Evolutionary conservation across 345 rosid genomes (phyloP).

Genomic region (Eucalyptus leucophloia): DNA sequence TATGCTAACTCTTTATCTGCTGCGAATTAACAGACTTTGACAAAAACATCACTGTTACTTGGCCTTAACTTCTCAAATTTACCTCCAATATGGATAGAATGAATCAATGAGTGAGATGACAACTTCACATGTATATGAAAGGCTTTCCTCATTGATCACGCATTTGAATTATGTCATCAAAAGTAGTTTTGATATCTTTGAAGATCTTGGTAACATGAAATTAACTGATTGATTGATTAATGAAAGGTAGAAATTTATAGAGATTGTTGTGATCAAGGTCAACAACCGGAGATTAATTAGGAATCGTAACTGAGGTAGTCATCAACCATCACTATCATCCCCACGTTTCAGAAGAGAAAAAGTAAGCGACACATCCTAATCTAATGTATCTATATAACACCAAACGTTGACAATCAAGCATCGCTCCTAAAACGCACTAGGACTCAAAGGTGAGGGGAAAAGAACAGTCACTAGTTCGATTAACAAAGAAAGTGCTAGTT

Average conservation of each 20-base stretch:
- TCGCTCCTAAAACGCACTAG: not conserved
- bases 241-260: not conserved
- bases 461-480: not conserved
- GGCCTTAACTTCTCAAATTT: not conserved
- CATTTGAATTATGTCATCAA: not conserved
- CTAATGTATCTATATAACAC: not conserved
- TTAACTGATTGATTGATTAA: not conserved
- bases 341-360: not conserved
- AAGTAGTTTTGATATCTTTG: not conserved
- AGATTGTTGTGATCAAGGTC: not conserved
- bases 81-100: not conserved
- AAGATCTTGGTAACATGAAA: not conserved
- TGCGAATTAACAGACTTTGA: not conserved
- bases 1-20: not conserved
- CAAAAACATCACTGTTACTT: not conserved
- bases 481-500: not conserved
- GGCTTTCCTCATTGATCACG: not conserved
- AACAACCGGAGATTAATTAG: not conserved
- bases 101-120: not conserved
- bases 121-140: not conserved
- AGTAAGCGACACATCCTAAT: not conserved
- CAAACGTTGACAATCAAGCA: not conserved
- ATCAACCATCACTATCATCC: not conserved
- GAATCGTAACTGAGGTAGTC: not conserved
- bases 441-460: not conserved